Conservation (phyloP, 805 yeast genomes). For the Priceomyces castillae region DNA sequence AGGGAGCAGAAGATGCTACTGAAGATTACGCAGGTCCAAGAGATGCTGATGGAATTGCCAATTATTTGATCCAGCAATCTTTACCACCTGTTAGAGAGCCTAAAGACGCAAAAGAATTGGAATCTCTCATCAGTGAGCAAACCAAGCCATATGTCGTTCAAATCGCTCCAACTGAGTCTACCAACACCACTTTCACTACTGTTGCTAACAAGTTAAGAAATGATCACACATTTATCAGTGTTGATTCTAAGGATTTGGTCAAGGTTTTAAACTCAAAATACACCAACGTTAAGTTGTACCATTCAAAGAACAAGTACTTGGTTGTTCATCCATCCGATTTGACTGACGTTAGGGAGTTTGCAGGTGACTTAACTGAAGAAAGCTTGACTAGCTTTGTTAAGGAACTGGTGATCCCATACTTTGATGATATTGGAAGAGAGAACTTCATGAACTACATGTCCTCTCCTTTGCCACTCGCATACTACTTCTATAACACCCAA, state of each 20-base stretch:
- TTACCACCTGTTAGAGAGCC: constrained; percentile 59
- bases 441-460: constrained; percentile 75
- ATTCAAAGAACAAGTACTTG: constrained; percentile 34
- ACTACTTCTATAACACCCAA: constrained; percentile 74
- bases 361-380: constrained; percentile 30
- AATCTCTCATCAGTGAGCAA: constrained; percentile 45
- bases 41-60: constrained; percentile 71
- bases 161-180: constrained; percentile 26
- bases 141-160: constrained; percentile 59
- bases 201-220: constrained; percentile 68
- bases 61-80: constrained; percentile 77
- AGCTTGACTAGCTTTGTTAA: constrained; percentile 48
- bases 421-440: constrained; percentile 82
- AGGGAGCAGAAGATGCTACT: constrained; percentile 44
- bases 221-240: constrained; percentile 53
- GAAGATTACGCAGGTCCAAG: constrained; percentile 84
- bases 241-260: constrained; percentile 38
- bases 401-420: constrained; percentile 71
- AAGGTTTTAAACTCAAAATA: constrained; percentile 35
- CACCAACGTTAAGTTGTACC: constrained; percentile 21
- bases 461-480: constrained; percentile 75
- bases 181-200: constrained; percentile 47
- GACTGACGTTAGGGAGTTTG: constrained; percentile 48
- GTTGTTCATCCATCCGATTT: constrained; percentile 46
- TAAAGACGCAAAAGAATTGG: constrained; percentile 49